phyloP scores from a whole-genome alignment of 1,284 basidiomycete genomes.

The Peniophora sp. region DNA sequence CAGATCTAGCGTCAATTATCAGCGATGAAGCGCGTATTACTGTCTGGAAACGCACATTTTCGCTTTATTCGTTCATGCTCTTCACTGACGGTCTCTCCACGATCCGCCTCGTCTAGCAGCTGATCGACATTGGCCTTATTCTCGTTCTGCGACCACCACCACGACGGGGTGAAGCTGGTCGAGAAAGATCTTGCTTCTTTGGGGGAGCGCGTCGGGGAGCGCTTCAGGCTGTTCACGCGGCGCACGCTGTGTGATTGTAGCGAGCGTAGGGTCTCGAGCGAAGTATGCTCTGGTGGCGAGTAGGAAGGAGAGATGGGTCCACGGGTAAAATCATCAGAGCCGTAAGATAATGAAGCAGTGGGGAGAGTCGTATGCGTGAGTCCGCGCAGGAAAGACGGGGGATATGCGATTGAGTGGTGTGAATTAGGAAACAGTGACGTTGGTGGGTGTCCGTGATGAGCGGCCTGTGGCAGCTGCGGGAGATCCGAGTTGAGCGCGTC shows the following conservation, averaged over 20 bases:
- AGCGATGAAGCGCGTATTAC: not conserved
- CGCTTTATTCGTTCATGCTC: conserved; percentile 49
- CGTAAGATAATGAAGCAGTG: conserved; percentile 11
- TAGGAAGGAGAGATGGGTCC: conserved; percentile 23
- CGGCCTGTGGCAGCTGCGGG: conserved; percentile 10
- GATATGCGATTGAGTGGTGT: conserved; percentile 29
- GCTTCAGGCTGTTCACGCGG: conserved; percentile 20
- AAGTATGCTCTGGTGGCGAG: conserved; percentile 36
- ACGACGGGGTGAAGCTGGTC: conserved; percentile 18
- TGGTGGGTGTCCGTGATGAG: not conserved
- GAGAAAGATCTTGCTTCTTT: conserved; percentile 2
- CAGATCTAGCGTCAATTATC: conserved; percentile 38
- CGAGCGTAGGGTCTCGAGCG: conserved; percentile 56
- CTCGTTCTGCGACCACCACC: conserved; percentile 51
- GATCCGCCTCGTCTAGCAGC: conserved; percentile 52
- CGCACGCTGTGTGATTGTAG: conserved; percentile 33
- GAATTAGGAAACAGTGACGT: not conserved
- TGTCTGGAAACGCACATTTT: conserved; percentile 50
- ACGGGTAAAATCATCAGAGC: conserved; percentile 15
- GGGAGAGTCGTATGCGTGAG: not conserved
- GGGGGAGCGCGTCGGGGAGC: conserved; percentile 15
- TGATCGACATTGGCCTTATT: conserved; percentile 39
- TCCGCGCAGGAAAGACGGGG: conserved; percentile 25
- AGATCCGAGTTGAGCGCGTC: conserved; percentile 26
- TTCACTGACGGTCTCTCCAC: conserved; percentile 40